Evolutionary conservation across 2,329 filamentous ascomycete genomes (phyloP).

Genomic region (Aspergillus sp.): DNA sequence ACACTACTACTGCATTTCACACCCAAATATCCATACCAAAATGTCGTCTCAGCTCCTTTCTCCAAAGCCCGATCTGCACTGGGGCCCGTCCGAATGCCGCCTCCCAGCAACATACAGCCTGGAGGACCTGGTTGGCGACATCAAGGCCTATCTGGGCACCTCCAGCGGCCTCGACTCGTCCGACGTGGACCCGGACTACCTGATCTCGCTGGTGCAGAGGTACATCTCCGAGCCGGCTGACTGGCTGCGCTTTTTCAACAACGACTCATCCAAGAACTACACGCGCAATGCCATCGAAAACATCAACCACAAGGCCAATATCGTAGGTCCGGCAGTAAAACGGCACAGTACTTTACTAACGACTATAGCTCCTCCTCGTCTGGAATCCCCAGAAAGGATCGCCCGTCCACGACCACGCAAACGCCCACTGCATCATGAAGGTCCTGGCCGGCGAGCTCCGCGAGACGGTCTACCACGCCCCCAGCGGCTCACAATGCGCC

Average conservation of each 20-base stretch:
- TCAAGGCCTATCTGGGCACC: constrained; percentile 19
- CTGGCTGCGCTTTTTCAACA: constrained; percentile 20
- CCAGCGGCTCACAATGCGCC: constrained; percentile 5
- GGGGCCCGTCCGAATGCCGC: not conserved
- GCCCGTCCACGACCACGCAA: constrained; percentile 27
- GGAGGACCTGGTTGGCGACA: constrained; percentile 16
- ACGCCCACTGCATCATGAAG: constrained; percentile 31
- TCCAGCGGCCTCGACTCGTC: constrained; percentile 17
- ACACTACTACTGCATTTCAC: no score
- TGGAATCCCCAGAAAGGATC: constrained; percentile 30
- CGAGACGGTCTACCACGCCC: constrained; percentile 19
- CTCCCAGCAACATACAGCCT: constrained; percentile 3
- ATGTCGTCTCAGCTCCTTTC: not conserved
- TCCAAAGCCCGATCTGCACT: not conserved
- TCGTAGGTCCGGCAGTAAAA: constrained; percentile 20
- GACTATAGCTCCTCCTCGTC: constrained; percentile 20
- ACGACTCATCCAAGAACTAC: constrained; percentile 24
- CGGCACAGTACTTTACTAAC: no score
- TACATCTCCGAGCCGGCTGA: constrained; percentile 19
- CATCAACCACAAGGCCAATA: constrained; percentile 24
- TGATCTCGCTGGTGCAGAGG: constrained; percentile 18
- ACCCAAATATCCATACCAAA: no score
- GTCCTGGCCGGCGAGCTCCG: constrained; percentile 20
- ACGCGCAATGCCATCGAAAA: constrained; percentile 25
- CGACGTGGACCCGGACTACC: constrained; percentile 16